Conservation (phyloP, 2,329 filamentous ascomycete species). For the Pseudocercospora eumusae region DNA sequence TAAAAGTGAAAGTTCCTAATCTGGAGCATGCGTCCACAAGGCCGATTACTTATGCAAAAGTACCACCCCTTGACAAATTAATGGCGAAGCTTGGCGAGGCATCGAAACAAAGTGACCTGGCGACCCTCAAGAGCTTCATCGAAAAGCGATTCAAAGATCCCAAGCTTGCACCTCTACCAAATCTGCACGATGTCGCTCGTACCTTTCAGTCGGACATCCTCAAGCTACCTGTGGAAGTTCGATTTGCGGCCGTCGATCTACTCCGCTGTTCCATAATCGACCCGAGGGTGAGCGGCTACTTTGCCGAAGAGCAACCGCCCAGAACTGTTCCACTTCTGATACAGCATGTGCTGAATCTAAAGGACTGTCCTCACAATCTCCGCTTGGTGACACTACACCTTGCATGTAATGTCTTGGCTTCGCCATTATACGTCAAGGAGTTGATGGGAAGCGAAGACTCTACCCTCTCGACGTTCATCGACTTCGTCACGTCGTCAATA, state of each 20-base stretch:
- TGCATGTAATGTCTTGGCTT: conserved; percentile 80
- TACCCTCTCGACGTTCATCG: conserved; percentile 58
- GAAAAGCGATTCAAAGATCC: conserved; percentile 61
- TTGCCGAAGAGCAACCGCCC: conserved; percentile 67
- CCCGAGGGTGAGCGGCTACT: conserved; percentile 75
- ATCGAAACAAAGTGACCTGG: conserved; percentile 62
- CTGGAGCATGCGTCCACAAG: conserved; percentile 65
- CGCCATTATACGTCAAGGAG: conserved; percentile 64
- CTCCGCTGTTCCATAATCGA: conserved; percentile 77
- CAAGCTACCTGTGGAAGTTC: conserved; percentile 61
- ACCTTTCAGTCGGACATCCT: conserved; percentile 28
- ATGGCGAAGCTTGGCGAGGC: conserved; percentile 71
- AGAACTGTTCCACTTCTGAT: conserved; percentile 68
- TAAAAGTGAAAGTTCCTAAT: conserved; percentile 67
- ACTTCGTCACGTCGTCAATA: conserved; percentile 73
- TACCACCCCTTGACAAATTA: conserved; percentile 81
- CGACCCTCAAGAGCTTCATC: conserved; percentile 70
- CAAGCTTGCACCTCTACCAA: conserved; percentile 68
- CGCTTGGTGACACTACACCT: conserved; percentile 82
- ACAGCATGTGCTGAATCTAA: conserved; percentile 55
- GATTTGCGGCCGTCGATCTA: conserved; percentile 85
- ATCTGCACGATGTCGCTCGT: conserved; percentile 64
- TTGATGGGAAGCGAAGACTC: conserved; percentile 29
- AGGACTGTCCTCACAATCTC: conserved; percentile 73
- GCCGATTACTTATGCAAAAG: conserved; percentile 74